Percentiles rank a stretch among this genome's conserved stretches.
Evolutionary conservation across 768 basidiomycete genomes (phyloP).

Genomic region (Calocybe cyanea): DNA sequence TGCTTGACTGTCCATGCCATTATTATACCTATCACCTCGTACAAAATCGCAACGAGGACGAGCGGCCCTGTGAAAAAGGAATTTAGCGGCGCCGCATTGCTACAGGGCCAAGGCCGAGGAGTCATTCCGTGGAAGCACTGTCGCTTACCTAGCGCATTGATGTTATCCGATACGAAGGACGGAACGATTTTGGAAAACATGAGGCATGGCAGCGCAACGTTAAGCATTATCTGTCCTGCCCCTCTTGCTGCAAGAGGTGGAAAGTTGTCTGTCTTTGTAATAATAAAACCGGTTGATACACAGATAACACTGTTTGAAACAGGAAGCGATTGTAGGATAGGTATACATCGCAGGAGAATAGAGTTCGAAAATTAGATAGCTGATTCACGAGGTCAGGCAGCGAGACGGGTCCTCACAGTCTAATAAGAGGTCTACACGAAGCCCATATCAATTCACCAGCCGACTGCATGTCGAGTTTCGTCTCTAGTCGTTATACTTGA

Average conservation of each 20-base stretch:
- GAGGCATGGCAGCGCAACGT: constrained; percentile 59
- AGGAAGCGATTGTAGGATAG: constrained; percentile 2
- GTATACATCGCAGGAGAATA: neutral
- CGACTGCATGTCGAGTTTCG: constrained; percentile 25
- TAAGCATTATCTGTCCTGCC: constrained; percentile 59
- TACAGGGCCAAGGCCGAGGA: too few relatives aligned
- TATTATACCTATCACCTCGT: constrained; percentile 50
- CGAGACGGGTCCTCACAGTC: constrained; percentile 39
- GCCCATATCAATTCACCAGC: constrained; percentile 57
- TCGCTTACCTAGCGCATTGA: constrained; percentile 47
- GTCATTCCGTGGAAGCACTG: neutral
- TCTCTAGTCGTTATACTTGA: neutral
- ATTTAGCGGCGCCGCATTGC: too few relatives aligned
- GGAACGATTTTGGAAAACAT: constrained; percentile 74
- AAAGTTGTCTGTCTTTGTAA: constrained; percentile 61
- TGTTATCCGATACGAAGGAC: constrained; percentile 55
- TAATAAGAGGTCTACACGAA: constrained; percentile 54
- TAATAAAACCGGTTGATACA: constrained; percentile 48
- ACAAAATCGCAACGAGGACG: constrained; percentile 55
- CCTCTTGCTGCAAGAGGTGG: constrained; percentile 55
- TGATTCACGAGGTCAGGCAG: too few relatives aligned
- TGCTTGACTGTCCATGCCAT: constrained; percentile 55
- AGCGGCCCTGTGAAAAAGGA: constrained; percentile 54
- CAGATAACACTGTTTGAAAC: constrained; percentile 43
- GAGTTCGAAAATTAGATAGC: too few relatives aligned